Conservation (phyloP, 306 rosid species). For the Prinsepia uniflora region DNA sequence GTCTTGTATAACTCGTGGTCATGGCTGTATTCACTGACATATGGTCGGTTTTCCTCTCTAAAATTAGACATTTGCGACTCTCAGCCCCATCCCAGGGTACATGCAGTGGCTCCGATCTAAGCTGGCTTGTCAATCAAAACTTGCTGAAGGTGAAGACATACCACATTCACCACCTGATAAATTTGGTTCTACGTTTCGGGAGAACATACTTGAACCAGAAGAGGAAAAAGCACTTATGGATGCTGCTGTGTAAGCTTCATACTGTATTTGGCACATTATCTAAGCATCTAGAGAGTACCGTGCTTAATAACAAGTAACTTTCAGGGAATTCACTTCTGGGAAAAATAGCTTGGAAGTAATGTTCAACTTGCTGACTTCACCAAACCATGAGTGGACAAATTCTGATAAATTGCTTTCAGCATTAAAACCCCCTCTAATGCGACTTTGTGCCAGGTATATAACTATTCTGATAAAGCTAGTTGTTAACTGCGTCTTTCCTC, state of each 20-base stretch:
- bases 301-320: constrained; percentile 20
- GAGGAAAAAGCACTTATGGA: constrained; percentile 69
- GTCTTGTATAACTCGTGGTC: not conserved
- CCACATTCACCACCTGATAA: constrained; percentile 34
- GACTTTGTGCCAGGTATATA: constrained; percentile 72
- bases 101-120: constrained; percentile 88
- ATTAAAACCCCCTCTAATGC: constrained; percentile 58
- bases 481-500: not conserved
- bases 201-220: constrained; percentile 67
- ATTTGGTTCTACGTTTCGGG: constrained; percentile 66
- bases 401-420: constrained; percentile 51
- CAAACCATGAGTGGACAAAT: constrained; percentile 62
- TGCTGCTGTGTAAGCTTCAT: constrained; percentile 51
- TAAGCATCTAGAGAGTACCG: constrained; percentile 1
- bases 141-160: constrained; percentile 48
- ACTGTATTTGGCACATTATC: constrained; percentile 1
- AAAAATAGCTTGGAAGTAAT: constrained; percentile 68
- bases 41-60: constrained; percentile 12
- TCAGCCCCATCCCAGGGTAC: constrained; percentile 95
- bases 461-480: not conserved
- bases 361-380: constrained; percentile 66
- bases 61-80: constrained; percentile 76
- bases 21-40: constrained; percentile 20
- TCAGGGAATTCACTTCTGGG: constrained; percentile 62
- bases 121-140: constrained; percentile 63